Evolutionary conservation across 2,329 filamentous ascomycete genomes (phyloP).

Genomic region (Ascochyta fabae): DNA sequence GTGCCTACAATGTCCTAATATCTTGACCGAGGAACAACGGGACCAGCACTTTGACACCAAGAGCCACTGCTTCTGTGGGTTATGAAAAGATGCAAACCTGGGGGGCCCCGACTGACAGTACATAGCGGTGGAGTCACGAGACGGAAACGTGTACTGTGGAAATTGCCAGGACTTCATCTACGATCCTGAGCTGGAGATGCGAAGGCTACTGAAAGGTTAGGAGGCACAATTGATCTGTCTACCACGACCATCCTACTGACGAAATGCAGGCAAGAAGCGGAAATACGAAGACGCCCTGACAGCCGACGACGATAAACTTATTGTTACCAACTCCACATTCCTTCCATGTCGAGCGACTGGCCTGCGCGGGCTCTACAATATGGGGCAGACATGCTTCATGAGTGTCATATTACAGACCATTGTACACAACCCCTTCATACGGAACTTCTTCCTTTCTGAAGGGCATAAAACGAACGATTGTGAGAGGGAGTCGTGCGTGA

Average conservation of each 20-base stretch:
- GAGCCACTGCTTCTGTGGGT: slow-evolving; percentile 74
- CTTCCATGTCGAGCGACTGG: slow-evolving; percentile 87
- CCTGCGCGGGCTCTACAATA: slow-evolving; percentile 91
- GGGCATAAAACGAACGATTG: slow-evolving; percentile 84
- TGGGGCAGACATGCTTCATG: slow-evolving; percentile 98
- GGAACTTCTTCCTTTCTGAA: slow-evolving; percentile 90
- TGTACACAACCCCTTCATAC: slow-evolving; percentile 89
- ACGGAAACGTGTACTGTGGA: slow-evolving; percentile 78
- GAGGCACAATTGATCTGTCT: neutral
- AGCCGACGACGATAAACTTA: slow-evolving; percentile 74
- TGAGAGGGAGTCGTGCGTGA: slow-evolving; percentile 61
- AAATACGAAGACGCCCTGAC: slow-evolving; percentile 72
- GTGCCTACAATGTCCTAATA: slow-evolving; percentile 71
- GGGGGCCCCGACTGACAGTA: slow-evolving; percentile 24
- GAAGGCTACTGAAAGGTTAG: slow-evolving; percentile 73
- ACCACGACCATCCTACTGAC: slow-evolving; percentile 26
- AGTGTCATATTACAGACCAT: slow-evolving; percentile 94
- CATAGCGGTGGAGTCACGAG: slow-evolving; percentile 77
- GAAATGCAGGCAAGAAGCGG: slow-evolving; percentile 66
- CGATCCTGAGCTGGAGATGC: slow-evolving; percentile 79
- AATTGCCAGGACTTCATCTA: slow-evolving; percentile 84
- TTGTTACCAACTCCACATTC: slow-evolving; percentile 77
- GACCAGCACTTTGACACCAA: slow-evolving; percentile 72
- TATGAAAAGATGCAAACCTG: slow-evolving; percentile 3
- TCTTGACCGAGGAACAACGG: slow-evolving; percentile 70